phyloP scores from a whole-genome alignment of 257 asterid species.

The Rauvolfia tetraphylla region DNA sequence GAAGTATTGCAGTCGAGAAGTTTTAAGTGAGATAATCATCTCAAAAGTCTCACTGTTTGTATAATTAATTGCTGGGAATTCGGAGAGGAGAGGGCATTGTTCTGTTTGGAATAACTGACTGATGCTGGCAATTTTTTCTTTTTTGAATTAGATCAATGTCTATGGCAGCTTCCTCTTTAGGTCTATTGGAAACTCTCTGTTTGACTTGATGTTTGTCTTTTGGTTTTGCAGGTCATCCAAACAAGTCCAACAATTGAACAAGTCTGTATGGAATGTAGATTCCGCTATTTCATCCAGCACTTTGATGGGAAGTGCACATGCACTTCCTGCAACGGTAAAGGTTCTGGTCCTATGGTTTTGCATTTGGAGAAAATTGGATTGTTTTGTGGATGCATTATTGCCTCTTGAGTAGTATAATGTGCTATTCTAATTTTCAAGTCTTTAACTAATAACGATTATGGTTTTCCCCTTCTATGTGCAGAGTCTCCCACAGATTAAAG shows the following conservation, averaged over 20 bases:
- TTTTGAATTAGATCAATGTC: too few species aligned
- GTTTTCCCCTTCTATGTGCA: too few species aligned
- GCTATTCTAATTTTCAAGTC: too few species aligned
- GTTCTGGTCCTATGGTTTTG: neutral
- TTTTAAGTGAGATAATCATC: slow-evolving; percentile 1
- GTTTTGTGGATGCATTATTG: neutral
- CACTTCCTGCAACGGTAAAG: slow-evolving; percentile 53
- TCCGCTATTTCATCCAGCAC: slow-evolving; percentile 76
- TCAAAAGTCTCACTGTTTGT: neutral
- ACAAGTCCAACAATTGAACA: slow-evolving; percentile 63
- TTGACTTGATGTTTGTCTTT: neutral
- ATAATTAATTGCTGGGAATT: neutral
- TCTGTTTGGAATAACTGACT: neutral
- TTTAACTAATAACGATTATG: too few species aligned
- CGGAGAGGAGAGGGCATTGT: neutral
- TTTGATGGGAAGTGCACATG: slow-evolving; percentile 75
- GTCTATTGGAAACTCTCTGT: neutral
- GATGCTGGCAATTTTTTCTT: neutral
- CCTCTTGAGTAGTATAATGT: neutral
- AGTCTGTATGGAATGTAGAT: slow-evolving; percentile 78
- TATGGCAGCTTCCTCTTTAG: neutral
- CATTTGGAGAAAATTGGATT: neutral
- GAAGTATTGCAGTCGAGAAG: neutral
- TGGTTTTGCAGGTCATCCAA: slow-evolving; percentile 62
- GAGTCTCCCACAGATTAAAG: too few species aligned